phyloP scores from a whole-genome alignment of 73 alveolate species.

The Symbiodinium natans region DNA sequence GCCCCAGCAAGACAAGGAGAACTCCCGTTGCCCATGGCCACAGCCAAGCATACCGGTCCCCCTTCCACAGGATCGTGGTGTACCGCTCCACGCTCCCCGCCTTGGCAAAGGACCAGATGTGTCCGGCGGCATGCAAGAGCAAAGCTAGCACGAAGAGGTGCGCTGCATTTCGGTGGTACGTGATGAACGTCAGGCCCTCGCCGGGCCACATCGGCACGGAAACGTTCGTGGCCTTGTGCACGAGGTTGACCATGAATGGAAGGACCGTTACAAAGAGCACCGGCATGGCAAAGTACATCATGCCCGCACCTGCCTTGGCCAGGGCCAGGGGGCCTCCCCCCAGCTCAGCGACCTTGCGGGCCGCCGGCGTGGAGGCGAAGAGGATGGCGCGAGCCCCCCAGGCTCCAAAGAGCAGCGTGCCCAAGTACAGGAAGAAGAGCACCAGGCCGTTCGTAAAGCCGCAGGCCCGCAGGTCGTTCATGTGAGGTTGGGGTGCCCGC shows the following conservation, averaged over 20 bases:
- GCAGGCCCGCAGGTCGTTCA: conserved; percentile 70
- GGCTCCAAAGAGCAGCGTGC: conserved; percentile 38
- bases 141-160: background rate
- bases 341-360: background rate
- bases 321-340: conserved; percentile 33
- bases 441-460: conserved; percentile 84
- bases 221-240: conserved; percentile 49
- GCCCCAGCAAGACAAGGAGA: conserved; percentile 6
- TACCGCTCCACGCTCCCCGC: conserved; percentile 42
- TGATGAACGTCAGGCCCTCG: conserved; percentile 70
- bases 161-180: conserved; percentile 31
- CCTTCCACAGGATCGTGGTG: conserved; percentile 34
- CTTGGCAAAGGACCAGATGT: conserved; percentile 30
- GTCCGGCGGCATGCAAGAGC: conserved; percentile 41
- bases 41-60: conserved; percentile 19
- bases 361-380: background rate
- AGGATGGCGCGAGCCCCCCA: conserved; percentile 82
- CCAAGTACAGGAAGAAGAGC: conserved; percentile 50
- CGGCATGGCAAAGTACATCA: conserved; percentile 63
- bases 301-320: conserved; percentile 49
- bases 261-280: conserved; percentile 32
- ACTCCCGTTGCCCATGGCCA: conserved; percentile 69
- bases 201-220: conserved; percentile 90
- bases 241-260: conserved; percentile 56
- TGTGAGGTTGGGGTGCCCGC: conserved; percentile 68